A percentile compares a stretch with the other conserved stretches of the same genome.
phyloP scores from a whole-genome alignment of 495 filamentous ascomycete genomes.

The Xylaria palmicola region DNA sequence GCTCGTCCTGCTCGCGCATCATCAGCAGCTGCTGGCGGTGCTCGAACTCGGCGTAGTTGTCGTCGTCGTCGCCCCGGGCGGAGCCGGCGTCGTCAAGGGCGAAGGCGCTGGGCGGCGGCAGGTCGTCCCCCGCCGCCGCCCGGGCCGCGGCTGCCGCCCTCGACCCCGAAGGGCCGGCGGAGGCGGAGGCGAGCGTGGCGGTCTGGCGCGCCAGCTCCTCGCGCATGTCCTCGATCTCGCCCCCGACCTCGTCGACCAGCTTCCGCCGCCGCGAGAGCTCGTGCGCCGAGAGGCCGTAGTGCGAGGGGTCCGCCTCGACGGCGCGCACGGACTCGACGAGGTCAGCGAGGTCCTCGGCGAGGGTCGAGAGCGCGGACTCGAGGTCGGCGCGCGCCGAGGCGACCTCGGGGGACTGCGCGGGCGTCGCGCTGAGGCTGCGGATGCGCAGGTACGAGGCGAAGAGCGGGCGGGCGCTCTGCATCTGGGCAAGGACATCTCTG shows the following conservation, averaged over 20 bases:
- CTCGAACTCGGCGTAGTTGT: conserved; percentile 82
- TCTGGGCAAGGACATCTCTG: conserved; percentile 82
- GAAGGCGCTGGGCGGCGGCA: conserved; percentile 75
- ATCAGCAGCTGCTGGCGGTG: conserved; percentile 86
- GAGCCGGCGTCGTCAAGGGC: conserved; percentile 46
- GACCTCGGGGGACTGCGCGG: conserved; percentile 72
- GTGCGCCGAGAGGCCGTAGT: conserved; percentile 79
- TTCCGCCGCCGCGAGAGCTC: conserved; percentile 79
- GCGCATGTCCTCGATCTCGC: conserved; percentile 84
- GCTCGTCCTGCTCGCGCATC: conserved; percentile 93
- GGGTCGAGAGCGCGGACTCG: conserved; percentile 68
- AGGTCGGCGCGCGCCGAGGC: conserved; percentile 81
- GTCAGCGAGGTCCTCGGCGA: conserved; percentile 84
- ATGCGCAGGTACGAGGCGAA: conserved; percentile 97
- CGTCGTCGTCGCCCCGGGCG: conserved; percentile 52
- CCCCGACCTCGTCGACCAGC: conserved; percentile 85
- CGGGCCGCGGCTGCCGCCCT: conserved; percentile 26
- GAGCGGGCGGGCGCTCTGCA: conserved; percentile 75
- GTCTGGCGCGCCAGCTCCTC: conserved; percentile 66
- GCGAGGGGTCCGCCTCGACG: conserved; percentile 85
- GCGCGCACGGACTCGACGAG: conserved; percentile 84
- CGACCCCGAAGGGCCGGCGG: conserved; percentile 1
- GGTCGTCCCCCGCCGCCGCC: conserved; percentile 38
- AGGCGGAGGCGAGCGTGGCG: conserved; percentile 13
- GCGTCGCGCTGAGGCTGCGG: conserved; percentile 65